Conservation (phyloP, 371 early-diverging fungal genomes). For the Zopfochytrium polystomum region DNA sequence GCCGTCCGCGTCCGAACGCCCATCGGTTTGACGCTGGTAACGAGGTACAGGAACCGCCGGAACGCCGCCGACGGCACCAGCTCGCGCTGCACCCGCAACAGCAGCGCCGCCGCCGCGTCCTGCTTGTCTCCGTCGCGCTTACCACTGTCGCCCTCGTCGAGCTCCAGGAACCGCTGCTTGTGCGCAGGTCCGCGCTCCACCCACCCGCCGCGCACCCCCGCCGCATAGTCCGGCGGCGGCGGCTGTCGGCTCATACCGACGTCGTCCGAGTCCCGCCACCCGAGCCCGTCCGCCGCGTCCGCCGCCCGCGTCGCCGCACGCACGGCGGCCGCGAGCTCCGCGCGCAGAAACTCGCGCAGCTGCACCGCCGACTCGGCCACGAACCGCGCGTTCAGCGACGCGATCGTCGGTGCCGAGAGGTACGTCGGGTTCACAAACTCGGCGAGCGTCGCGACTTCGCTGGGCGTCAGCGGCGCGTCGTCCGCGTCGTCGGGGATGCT, state of each 20-base stretch:
- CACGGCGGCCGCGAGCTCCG: constrained; percentile 41
- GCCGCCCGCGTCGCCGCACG: constrained; percentile 28
- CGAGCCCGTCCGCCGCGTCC: constrained; percentile 41
- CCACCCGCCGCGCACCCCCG: constrained; percentile 57
- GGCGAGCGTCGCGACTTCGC: constrained; percentile 44
- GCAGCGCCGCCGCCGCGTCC: too few species aligned
- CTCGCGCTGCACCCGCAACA: constrained; percentile 14
- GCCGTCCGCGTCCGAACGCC: constrained; percentile 34
- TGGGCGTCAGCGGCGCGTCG: constrained; percentile 3
- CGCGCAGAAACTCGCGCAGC: constrained; percentile 57
- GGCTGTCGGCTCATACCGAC: constrained; percentile 1
- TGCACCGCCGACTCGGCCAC: constrained; percentile 67
- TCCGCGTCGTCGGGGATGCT: constrained; percentile 11
- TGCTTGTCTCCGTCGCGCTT: too few species aligned
- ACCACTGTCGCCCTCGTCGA: too few species aligned
- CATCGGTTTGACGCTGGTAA: constrained; percentile 28
- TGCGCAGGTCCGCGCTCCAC: constrained; percentile 57
- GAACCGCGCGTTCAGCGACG: constrained; percentile 59
- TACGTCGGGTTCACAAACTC: constrained; percentile 65
- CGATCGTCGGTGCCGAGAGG: constrained; percentile 46
- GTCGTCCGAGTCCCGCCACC: too few species aligned
- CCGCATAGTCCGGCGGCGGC: constrained; percentile 47
- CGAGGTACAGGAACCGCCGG: constrained; percentile 21
- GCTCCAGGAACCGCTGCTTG: constrained; percentile 54
- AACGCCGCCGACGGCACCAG: constrained; percentile 32